phyloP scores from a whole-genome alignment of 371 early-diverging fungal genomes.

The Encephalitozoon cuniculi region DNA sequence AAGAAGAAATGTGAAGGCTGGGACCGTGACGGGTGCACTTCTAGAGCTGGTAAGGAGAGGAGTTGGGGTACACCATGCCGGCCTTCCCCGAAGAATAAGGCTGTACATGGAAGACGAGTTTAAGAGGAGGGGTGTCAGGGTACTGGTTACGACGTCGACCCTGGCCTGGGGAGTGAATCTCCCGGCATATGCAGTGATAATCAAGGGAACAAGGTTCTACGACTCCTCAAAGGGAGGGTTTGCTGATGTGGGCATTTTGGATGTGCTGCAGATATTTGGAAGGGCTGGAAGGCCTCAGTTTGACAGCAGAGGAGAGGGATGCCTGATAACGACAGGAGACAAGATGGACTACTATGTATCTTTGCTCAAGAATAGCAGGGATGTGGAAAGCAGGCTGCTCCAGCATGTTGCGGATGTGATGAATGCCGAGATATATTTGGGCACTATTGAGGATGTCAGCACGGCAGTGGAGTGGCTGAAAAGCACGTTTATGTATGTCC shows the following conservation, averaged over 20 bases:
- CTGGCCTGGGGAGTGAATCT: conserved; percentile 99
- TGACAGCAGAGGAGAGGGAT: conserved; percentile 87
- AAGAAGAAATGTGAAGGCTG: conserved; percentile 67
- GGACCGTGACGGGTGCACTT: not conserved
- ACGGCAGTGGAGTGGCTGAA: conserved; percentile 91
- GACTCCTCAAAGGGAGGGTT: conserved; percentile 79
- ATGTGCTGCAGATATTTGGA: conserved; percentile 86
- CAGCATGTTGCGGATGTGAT: conserved; percentile 74
- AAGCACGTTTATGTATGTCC: conserved; percentile 84
- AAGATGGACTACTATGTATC: conserved; percentile 85
- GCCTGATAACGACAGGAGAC: conserved; percentile 80
- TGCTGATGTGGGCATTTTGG: conserved; percentile 67
- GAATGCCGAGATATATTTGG: conserved; percentile 90
- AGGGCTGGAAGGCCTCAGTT: conserved; percentile 97
- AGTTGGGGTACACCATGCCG: conserved; percentile 94
- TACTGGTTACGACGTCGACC: conserved; percentile 91
- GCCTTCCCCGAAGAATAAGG: conserved; percentile 84
- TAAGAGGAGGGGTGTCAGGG: conserved; percentile 75
- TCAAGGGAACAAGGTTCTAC: conserved; percentile 92
- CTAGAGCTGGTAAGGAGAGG: conserved; percentile 61
- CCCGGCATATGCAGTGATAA: conserved; percentile 94
- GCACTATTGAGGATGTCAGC: conserved; percentile 73
- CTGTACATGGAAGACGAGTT: conserved; percentile 84
- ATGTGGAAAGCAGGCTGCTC: conserved; percentile 91
- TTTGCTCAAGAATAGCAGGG: conserved; percentile 79